Evolutionary conservation across 2,329 filamentous ascomycete genomes (phyloP), one percentile per base, ranked within the genome.

Genomic region (Verruconis gallopava): DNA sequence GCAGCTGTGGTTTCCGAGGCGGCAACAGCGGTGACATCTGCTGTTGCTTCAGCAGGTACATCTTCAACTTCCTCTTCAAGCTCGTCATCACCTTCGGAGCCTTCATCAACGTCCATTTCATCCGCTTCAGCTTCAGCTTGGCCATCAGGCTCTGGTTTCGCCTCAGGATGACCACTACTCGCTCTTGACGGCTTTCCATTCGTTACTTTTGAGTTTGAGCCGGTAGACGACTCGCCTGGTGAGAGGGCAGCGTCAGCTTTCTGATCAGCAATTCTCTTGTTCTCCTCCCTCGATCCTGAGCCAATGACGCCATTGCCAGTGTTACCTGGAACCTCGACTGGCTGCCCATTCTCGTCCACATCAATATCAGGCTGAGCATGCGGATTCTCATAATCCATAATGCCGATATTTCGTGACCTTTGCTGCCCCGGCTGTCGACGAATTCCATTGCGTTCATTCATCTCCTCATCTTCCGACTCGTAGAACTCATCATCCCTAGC

Each of bases 401-500:
- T 76, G 21, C 38, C 37, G 15, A 43, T 43, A 45, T 79, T 74
- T 38, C 72, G 64, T 47, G 69, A 59, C 48, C 67, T 67, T 39
- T 61, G 55, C 14, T 52, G 54, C 28, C 64, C 63, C 1, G 67
- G 65, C 50, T 77, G 73, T 37, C 61, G 60, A 40, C 73, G 78
- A 32, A 86, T 72, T 13, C 86, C 89, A 50, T 91, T 85, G 28
- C 73, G 71, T 33, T 68, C 68, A 33, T 74, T 74, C 60, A 85
- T 75, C 9, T 93, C 85, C 52, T 96, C 89, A 46, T 94, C 85
- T 46, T 93, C 86, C 48, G 84, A 93, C 34, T 91, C 83, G n/a
- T 62, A 58, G 34, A 88, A 75, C 55, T 95, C 89, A 51, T 82
- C 83, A 5, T 84, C 76, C 44, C 83, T 76, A 41, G 78, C 73